Base-by-base conservation (phyloP, 2,329 filamentous ascomycete genomes). In the Curvularia sp. region DNA sequence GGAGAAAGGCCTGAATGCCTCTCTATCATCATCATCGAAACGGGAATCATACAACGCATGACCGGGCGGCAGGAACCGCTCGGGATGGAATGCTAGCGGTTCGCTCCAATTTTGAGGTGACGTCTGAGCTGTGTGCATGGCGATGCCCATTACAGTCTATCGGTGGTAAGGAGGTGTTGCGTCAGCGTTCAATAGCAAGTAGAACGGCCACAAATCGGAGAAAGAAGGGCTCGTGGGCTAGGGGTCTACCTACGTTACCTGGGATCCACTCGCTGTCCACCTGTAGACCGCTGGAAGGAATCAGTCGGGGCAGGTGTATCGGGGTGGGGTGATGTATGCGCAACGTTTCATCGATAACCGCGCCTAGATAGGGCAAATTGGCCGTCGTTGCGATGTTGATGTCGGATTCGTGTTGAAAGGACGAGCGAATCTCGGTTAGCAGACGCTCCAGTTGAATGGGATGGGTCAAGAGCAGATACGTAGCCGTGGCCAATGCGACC, bases 1-100 rank as follows among this genome's bases (percentile, higher is more conserved):
- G 3, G 55, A 57, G 23, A 57, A 57, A 13, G 55, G 55, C 4
- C 53, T 57, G 15, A 57, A 57, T 10, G 55, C 49, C 36, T 57
- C 52, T 13, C 48, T 57, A 19, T 57, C 49, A 13, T 57, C 55
- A 18, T 32, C 47, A 8, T 32, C 21, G 12, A 57, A 57, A 42
- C 52, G 42, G 3, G 41, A 9, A 8, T 49, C 36, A 18, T 50
- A 30, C 21, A 48, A 43, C 4, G 36, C 13, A n/a, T 46, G 42
- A 5, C 8, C 13, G 8, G 27, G 25, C 1, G 42, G 36, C 9
- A 57, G 19, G 21, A 50, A 57, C 15, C 55, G 41, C 15, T 57
- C 55, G 18, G 55, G 55, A n/a, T 38, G 42, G 28, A 57, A 53
- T 10, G n/a, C 19, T 18, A 53, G 27, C 41, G 55, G 49, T 23